A percentile compares a stretch with the other conserved stretches of the same genome.
These are phyloP conservation scores for Aegilops tauschii DNA, from an alignment of 176 grass and related monocot species.

Conservation along the genomic window DNA sequence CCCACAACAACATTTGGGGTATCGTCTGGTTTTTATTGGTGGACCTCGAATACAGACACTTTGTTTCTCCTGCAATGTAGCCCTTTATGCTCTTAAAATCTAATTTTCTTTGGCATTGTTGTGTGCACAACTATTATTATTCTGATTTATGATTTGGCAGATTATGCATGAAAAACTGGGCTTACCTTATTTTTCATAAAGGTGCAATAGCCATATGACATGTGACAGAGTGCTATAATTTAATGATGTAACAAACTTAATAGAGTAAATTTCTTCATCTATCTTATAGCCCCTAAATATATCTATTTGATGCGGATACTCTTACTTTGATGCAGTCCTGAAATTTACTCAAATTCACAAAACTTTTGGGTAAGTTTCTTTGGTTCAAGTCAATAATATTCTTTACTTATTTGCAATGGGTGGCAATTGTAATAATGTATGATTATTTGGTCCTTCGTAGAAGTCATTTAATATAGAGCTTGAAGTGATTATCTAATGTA, in stretches of 20 bases:
- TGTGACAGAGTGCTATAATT: too few relatives aligned
- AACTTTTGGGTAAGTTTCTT: slow-evolving; percentile 85
- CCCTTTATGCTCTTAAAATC: too few relatives aligned
- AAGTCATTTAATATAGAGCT: slow-evolving; percentile 76
- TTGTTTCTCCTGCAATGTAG: too few relatives aligned
- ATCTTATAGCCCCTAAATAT: not conserved
- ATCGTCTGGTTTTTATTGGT: too few relatives aligned
- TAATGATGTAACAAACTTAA: not conserved
- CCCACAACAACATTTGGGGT: too few relatives aligned
- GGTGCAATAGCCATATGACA: too few relatives aligned
- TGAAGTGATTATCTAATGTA: slow-evolving; percentile 32
- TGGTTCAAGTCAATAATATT: slow-evolving; percentile 94
- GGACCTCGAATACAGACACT: too few relatives aligned
- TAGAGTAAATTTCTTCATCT: slow-evolving; percentile 6
- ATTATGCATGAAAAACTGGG: too few relatives aligned
- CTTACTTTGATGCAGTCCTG: slow-evolving; percentile 72
- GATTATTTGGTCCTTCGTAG: slow-evolving; percentile 61
- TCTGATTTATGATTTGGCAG: too few relatives aligned
- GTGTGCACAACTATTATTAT: too few relatives aligned
- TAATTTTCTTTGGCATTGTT: too few relatives aligned
- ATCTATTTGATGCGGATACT: slow-evolving; percentile 59
- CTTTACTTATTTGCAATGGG: slow-evolving; percentile 93
- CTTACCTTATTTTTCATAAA: too few relatives aligned
- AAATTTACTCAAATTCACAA: slow-evolving; percentile 94
- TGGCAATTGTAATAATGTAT: slow-evolving; percentile 87